phyloP scores from a whole-genome alignment of 2,329 filamentous ascomycete species.

The Trichoderma breve region DNA sequence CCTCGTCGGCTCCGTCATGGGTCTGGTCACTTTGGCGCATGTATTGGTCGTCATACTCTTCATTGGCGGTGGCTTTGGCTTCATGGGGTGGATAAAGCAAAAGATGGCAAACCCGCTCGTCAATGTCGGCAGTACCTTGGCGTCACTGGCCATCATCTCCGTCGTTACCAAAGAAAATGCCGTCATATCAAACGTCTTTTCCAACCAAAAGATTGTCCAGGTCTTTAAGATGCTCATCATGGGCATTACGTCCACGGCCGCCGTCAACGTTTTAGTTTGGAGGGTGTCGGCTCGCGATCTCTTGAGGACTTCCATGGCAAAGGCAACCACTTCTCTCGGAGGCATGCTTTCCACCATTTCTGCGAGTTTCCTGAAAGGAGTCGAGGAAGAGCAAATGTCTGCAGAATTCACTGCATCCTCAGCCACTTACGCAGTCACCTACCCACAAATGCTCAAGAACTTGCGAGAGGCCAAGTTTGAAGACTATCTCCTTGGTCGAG shows the following conservation, averaged over 20 bases:
- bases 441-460: slow-evolving; percentile 65
- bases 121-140: slow-evolving; percentile 76
- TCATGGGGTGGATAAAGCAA: slow-evolving; percentile 81
- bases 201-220: slow-evolving; percentile 49
- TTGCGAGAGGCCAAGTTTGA: slow-evolving; percentile 81
- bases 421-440: slow-evolving; percentile 58
- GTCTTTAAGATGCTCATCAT: slow-evolving; percentile 75
- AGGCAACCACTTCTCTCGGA: slow-evolving; percentile 69
- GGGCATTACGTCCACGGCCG: slow-evolving; percentile 67
- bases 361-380: slow-evolving; percentile 75
- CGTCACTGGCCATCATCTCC: slow-evolving; percentile 79
- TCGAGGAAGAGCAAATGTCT: slow-evolving; percentile 67
- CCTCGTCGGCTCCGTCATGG: slow-evolving; percentile 64
- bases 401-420: slow-evolving; percentile 59
- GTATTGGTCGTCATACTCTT: slow-evolving; percentile 74
- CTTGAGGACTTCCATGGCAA: slow-evolving; percentile 68
- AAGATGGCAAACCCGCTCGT: slow-evolving; percentile 70
- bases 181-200: slow-evolving; percentile 73
- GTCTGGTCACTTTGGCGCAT: slow-evolving; percentile 69
- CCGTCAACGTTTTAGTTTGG: slow-evolving; percentile 71
- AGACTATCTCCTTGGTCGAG: slow-evolving; percentile 73
- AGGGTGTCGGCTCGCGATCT: slow-evolving; percentile 70
- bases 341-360: slow-evolving; percentile 78
- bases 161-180: slow-evolving; percentile 84
- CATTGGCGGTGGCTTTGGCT: slow-evolving; percentile 75